These are phyloP conservation scores for Venturia effusa DNA, from an alignment of 2,329 filamentous ascomycete genomes.

Conservation along the genomic window DNA sequence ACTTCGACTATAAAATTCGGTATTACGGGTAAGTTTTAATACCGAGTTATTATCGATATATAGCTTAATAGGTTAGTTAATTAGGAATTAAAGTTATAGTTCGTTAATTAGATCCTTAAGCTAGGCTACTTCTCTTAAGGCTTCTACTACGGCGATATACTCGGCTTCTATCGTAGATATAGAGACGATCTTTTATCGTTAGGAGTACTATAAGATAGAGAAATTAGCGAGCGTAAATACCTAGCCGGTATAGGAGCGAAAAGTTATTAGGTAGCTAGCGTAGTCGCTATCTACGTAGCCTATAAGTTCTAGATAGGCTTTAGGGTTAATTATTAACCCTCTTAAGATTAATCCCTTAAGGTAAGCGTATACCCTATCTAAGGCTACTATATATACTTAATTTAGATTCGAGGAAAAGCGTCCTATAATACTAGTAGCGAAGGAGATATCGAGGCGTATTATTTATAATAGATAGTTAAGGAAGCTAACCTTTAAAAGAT, in stretches of 20 bases:
- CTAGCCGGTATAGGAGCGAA: slow-evolving; percentile 17
- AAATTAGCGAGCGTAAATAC: slow-evolving; percentile 16
- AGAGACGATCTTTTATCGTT: slow-evolving; percentile 15
- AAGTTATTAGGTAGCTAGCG: background rate
- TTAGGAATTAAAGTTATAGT: background rate
- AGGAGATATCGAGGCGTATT: background rate
- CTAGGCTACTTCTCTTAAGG: slow-evolving; percentile 10
- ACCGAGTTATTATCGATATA: slow-evolving; percentile 14
- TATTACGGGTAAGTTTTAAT: slow-evolving; percentile 14
- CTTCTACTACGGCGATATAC: slow-evolving; percentile 11
- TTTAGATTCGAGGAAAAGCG: background rate
- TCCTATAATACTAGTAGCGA: background rate
- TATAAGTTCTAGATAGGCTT: background rate
- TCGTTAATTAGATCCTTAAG: background rate
- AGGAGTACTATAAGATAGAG: slow-evolving; percentile 16
- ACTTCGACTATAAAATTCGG: slow-evolving; percentile 13
- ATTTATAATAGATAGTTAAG: background rate
- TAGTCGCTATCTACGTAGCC: slow-evolving; percentile 1
- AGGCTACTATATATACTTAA: background rate
- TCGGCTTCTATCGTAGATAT: slow-evolving; percentile 12
- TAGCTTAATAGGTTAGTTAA: no score
- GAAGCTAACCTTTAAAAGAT: background rate
- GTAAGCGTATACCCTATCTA: background rate
- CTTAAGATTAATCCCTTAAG: background rate
- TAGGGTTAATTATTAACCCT: background rate